Percentiles rank a stretch among this genome's conserved stretches.
These are phyloP conservation scores for Gossypium lobatum DNA, from an alignment of 441 rosid genomes.

Conservation along the genomic window DNA sequence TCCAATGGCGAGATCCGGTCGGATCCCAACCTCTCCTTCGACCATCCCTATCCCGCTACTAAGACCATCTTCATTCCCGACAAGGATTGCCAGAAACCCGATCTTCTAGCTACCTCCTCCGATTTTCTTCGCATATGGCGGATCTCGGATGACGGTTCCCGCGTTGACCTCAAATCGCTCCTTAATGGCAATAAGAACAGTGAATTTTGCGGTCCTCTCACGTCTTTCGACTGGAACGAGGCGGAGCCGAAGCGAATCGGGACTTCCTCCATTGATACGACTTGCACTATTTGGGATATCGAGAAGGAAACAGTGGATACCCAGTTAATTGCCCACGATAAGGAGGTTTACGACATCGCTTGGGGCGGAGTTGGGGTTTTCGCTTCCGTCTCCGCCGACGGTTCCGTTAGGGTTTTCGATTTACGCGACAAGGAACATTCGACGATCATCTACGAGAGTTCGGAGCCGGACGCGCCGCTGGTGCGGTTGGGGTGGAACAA, in stretches of 20 bases:
- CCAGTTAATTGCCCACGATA: slow-evolving; percentile 65
- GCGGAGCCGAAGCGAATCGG: slow-evolving; percentile 83
- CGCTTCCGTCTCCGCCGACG: neutral
- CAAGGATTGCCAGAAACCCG: slow-evolving; percentile 75
- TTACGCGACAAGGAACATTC: neutral
- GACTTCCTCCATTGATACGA: slow-evolving; percentile 81
- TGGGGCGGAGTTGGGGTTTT: neutral
- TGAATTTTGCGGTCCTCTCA: slow-evolving; percentile 78
- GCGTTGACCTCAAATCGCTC: slow-evolving; percentile 55
- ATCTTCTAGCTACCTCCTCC: slow-evolving; percentile 79
- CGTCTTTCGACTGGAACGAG: slow-evolving; percentile 94
- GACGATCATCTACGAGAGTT: neutral
- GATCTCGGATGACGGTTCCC: slow-evolving; percentile 55
- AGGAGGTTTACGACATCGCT: neutral
- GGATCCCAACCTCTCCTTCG: slow-evolving; percentile 79
- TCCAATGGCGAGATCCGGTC: slow-evolving; percentile 89
- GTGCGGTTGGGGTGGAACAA: slow-evolving; percentile 94
- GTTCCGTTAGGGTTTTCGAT: neutral
- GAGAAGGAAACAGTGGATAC: slow-evolving; percentile 83
- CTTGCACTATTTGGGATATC: slow-evolving; percentile 93
- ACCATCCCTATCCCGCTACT: slow-evolving; percentile 84
- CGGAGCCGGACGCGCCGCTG: slow-evolving; percentile 76
- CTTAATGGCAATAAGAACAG: slow-evolving; percentile 81
- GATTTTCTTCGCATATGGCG: slow-evolving; percentile 90
- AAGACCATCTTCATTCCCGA: slow-evolving; percentile 87